Base-by-base conservation (phyloP, 2,329 filamentous ascomycete genomes). In the Pseudocercospora crystallina region DNA sequence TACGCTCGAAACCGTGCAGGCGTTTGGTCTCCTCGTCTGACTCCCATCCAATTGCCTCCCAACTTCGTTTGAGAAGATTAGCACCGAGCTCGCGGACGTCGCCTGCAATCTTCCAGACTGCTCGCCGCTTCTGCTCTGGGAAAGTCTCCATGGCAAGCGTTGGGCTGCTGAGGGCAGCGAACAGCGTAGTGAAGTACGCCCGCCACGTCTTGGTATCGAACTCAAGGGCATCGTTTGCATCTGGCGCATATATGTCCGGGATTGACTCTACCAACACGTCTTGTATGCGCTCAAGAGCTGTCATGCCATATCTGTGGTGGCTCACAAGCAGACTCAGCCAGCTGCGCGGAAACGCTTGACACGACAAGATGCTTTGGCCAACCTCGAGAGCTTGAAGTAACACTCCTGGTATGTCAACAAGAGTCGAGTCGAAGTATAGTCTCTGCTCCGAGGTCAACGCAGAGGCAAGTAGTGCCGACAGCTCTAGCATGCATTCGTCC, bases 61-160 rank as follows among this genome's bases (percentile, higher is more conserved):
- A 99, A 5, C 87, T 92, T 26, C 83, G 81, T 54, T 87, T 83
- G 31, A 99, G 76, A 8, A 99, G 77, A 43, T 92, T 88, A 3
- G 94, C 92, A 12, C 95, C 94, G 58, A 90, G 82, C 69, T 97
- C 91, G 49, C 94, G 82, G 43, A 99, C 90, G 71, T 99, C 95
- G 5, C 94, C 94, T 3, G 92, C 94, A 66, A 99, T 96, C 74
- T 97, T 99, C 94, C 95, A 99, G 1, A 97, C 92, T 1, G 94
- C 92, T 48, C 94, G 80, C 39, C 94, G 80, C 73, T 97, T 99
- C 72, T 99, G 94, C 69, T 99, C 95, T 0, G 94, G 90, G 66
- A 96, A 97, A 0, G 91, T 96, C 68, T 99, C 94, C 33, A 99
- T 80, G 0, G 94, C 91, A 14, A 99, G 79, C 0, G 87, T 89